Base-by-base conservation (phyloP, 805 yeast genomes). In the Zygosaccharomyces rouxii region DNA sequence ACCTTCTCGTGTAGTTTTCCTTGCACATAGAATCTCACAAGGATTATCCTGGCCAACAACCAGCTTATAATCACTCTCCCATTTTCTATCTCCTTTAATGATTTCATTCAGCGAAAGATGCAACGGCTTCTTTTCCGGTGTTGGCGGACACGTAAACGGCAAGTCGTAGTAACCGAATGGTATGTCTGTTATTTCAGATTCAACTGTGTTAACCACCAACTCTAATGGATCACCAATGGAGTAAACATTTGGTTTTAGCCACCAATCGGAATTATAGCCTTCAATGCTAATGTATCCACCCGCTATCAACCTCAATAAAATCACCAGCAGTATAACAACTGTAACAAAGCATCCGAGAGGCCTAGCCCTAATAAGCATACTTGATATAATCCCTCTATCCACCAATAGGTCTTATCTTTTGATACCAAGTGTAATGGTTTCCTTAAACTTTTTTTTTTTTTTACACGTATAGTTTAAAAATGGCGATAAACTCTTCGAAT, bases 141-240 rank as follows among this genome's bases (percentile, higher is more conserved):
- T 70, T 7, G 86, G 80, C 0, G 92, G 88, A 66, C 96, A 89
- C 2, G 86, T 83, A 63, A 88, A 89, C 1, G 87, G 88, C 44
- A 89, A 71, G 48, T 83, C 86, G 64, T 84, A 81, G 64, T 86
- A 89, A 0, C 85, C 80, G 61, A 73, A 86, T 1, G 95, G 95
- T 7, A 85, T 71, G 58, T 84, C 88, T 0, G 88, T 82, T 31
- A 58, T 39, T 57, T 85, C 88, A 0, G 94, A 83, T 55, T 85
- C 89, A 2, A 86, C 82, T 55, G 87, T 84, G 67, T 89, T 88
- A 22, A 86, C 89, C 21, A 81, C 65, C 13, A 89, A 66, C 18
- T 84, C 84, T 3, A 89, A 88, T 29, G 66, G 69, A 23, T 89
- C 87, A 0, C 85, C 87, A 9, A 60, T 59, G 22, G 58, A 54